Evolutionary conservation across 1,284 basidiomycete genomes (phyloP).

Genomic region (Moesziomyces aphidis): DNA sequence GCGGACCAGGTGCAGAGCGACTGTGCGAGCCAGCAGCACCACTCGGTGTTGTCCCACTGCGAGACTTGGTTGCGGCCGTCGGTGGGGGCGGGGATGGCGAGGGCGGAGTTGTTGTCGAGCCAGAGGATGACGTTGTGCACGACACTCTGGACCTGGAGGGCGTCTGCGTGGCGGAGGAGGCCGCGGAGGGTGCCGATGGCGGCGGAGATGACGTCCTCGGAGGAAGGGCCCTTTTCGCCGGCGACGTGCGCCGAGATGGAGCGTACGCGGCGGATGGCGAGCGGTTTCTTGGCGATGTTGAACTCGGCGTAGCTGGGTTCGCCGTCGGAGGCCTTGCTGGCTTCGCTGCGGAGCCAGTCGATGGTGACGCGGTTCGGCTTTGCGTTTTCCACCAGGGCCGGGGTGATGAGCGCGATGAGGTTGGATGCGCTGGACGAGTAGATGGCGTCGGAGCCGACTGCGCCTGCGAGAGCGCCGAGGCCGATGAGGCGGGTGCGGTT

Average conservation of each 20-base stretch:
- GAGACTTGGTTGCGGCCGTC: conserved; percentile 29
- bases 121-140: conserved; percentile 75
- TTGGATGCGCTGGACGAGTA: conserved; percentile 81
- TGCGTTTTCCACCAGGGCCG: conserved; percentile 79
- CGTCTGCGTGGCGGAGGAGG: conserved; percentile 81
- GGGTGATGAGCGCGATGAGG: conserved; percentile 80
- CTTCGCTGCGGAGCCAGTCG: conserved; percentile 76
- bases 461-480: conserved; percentile 82
- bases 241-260: conserved; percentile 88
- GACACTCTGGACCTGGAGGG: conserved; percentile 76
- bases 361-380: conserved; percentile 74
- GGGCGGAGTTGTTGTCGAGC: conserved; percentile 54
- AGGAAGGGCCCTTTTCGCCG: conserved; percentile 85
- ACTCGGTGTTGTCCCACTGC: conserved; percentile 79
- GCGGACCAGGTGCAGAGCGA: conserved; percentile 84
- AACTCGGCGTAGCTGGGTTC: conserved; percentile 76
- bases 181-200: conserved; percentile 80
- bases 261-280: conserved; percentile 81
- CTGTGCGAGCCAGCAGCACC: conserved; percentile 85
- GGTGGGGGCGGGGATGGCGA: conserved; percentile 18
- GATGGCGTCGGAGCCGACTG: conserved; percentile 84
- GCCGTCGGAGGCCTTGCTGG: conserved; percentile 75
- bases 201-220: conserved; percentile 79
- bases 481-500: conserved; percentile 84
- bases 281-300: conserved; percentile 78